These are phyloP conservation scores for Xylaria sp. DNA, from an alignment of 2,329 filamentous ascomycete species.

Conservation along the genomic window DNA sequence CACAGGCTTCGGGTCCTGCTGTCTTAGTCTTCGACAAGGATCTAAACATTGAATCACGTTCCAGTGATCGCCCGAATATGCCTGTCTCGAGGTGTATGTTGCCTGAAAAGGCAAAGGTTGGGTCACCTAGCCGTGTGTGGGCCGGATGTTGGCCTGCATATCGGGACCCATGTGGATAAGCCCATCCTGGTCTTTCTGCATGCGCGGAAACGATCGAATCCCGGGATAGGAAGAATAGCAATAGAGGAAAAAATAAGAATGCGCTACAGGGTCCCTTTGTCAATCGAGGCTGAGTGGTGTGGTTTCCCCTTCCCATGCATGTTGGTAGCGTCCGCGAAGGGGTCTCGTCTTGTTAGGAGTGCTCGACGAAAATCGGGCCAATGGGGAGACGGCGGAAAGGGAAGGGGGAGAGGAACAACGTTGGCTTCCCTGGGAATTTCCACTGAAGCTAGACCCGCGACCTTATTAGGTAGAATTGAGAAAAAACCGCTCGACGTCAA, in stretches of 20 bases:
- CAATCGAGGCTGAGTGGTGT: conserved; percentile 46
- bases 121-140: conserved; percentile 47
- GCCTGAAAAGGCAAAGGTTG: conserved; percentile 41
- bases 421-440: conserved; percentile 26
- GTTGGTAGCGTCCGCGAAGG: conserved; percentile 23
- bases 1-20: conserved; percentile 30
- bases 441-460: conserved; percentile 42
- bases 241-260: conserved; percentile 21
- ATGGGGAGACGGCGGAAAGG: conserved; percentile 35
- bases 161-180: conserved; percentile 43
- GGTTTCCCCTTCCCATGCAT: conserved; percentile 35
- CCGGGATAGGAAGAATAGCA: conserved; percentile 26
- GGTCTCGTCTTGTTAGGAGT: conserved; percentile 23
- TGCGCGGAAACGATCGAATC: conserved; percentile 46
- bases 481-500: conserved; percentile 43
- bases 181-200: conserved; percentile 44
- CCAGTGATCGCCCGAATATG: conserved; percentile 49
- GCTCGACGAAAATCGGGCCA: conserved; percentile 36
- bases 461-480: conserved; percentile 29
- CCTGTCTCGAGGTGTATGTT: conserved; percentile 44
- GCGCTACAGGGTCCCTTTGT: conserved; percentile 31
- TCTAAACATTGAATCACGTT: conserved; percentile 46
- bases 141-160: conserved; percentile 46
- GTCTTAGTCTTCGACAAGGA: conserved; percentile 43
- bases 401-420: conserved; percentile 21